Conservation (phyloP, 208 protist genomes). For the Trypanosomatidae sp. region DNA sequence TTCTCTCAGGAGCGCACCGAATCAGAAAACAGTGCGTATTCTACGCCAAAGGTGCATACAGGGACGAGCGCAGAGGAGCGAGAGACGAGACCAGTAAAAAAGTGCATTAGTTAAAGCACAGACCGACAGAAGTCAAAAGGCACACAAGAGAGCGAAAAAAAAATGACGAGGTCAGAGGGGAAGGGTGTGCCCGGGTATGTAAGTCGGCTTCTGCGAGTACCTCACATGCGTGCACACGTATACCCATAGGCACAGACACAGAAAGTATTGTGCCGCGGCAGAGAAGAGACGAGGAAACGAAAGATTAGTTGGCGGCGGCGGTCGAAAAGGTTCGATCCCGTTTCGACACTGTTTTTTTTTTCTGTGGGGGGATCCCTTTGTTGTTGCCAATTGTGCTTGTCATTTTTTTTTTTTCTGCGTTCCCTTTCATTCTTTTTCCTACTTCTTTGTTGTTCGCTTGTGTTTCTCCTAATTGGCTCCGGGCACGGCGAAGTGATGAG, state of each 20-base stretch:
- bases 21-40: too few relatives aligned
- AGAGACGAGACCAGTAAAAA: neutral
- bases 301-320: conserved; percentile 25
- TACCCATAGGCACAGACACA: neutral
- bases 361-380: conserved; percentile 12
- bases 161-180: neutral
- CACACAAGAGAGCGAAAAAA: neutral
- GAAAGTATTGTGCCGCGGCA: neutral
- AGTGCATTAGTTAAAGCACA: neutral
- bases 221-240: neutral
- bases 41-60: neutral
- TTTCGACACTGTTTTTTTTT: neutral
- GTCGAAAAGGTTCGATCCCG: conserved; percentile 37
- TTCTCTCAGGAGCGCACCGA: neutral
- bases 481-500: neutral
- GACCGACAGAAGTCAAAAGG: neutral
- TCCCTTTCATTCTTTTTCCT: conserved; percentile 32
- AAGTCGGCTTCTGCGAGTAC: neutral
- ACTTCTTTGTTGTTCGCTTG: neutral
- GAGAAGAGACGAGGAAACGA: neutral
- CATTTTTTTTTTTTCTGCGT: neutral
- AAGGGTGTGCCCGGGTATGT: neutral
- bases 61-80: neutral
- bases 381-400: neutral
- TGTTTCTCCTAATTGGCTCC: conserved; percentile 1